Conservation (phyloP, 345 rosid species). For the Salix udensis region DNA sequence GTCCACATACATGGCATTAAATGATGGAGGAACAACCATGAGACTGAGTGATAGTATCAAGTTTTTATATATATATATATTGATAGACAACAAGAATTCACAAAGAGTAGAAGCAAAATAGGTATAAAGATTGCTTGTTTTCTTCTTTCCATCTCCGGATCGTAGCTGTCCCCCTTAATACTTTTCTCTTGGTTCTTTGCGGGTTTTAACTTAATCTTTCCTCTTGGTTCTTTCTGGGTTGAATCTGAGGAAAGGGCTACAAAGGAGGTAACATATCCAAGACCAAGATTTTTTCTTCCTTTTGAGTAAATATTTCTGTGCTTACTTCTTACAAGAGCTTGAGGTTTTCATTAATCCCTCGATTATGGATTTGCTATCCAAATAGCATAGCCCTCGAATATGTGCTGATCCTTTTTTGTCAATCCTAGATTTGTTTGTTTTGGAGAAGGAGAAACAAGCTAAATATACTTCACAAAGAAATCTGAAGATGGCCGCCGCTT, state of each 20-base stretch:
- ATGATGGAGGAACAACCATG: constrained; percentile 18
- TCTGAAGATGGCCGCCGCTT: constrained; percentile 23
- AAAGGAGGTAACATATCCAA: neutral
- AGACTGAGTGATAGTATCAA: neutral
- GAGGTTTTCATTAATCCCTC: neutral
- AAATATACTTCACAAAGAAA: neutral
- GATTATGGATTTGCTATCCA: neutral
- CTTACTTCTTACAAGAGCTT: neutral
- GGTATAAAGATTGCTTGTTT: constrained; percentile 36
- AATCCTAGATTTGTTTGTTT: neutral
- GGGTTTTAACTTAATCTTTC: constrained; percentile 19
- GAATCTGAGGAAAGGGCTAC: neutral
- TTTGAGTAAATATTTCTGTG: neutral
- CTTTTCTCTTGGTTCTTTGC: constrained; percentile 36
- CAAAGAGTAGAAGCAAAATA: constrained; percentile 20
- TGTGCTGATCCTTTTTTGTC: neutral
- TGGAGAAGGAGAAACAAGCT: neutral
- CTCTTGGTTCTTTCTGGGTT: constrained; percentile 15
- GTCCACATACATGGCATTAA: constrained; percentile 14
- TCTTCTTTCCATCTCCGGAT: constrained; percentile 46
- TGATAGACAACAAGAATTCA: constrained; percentile 10
- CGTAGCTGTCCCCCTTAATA: constrained; percentile 45
- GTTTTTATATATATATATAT: constrained; percentile 1
- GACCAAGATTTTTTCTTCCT: neutral
- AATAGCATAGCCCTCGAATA: neutral